phyloP scores from a whole-genome alignment of 2,329 filamentous ascomycete species.

The Sphaceloma murrayae region DNA sequence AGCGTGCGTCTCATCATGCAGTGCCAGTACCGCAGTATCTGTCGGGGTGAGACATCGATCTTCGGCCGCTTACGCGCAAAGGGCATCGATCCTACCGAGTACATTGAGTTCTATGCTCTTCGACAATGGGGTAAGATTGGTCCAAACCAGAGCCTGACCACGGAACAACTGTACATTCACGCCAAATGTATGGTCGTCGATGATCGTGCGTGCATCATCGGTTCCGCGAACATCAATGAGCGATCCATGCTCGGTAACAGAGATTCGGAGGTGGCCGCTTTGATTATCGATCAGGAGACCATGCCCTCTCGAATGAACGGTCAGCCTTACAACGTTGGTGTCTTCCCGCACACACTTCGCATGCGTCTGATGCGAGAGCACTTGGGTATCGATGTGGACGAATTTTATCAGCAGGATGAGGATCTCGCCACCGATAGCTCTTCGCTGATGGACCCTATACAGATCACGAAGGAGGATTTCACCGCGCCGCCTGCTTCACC shows the following conservation, averaged over 20 bases:
- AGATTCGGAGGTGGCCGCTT: constrained; percentile 83
- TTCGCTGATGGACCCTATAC: constrained; percentile 40
- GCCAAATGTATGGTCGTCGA: constrained; percentile 96
- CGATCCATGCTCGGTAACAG: constrained; percentile 85
- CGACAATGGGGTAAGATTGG: constrained; percentile 89
- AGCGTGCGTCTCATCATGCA: constrained; percentile 94
- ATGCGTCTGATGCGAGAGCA: constrained; percentile 95
- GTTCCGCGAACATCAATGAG: constrained; percentile 97
- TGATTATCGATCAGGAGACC: constrained; percentile 89
- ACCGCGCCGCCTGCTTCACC: constrained; percentile 30
- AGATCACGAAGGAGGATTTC: constrained; percentile 26
- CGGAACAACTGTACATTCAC: constrained; percentile 96
- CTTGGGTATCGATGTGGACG: constrained; percentile 88
- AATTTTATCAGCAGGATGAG: constrained; percentile 44
- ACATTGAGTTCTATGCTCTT: constrained; percentile 89
- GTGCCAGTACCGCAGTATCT: constrained; percentile 94
- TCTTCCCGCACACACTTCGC: constrained; percentile 85
- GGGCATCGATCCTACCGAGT: constrained; percentile 86
- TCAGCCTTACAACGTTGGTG: constrained; percentile 76
- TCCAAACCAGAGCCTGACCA: constrained; percentile 70
- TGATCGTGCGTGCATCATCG: constrained; percentile 85
- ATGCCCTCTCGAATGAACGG: constrained; percentile 87
- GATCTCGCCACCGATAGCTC: constrained; percentile 47
- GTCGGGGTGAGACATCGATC: constrained; percentile 81
- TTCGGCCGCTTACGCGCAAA: constrained; percentile 72